Percentiles rank a stretch among this genome's conserved stretches.
Conservation (phyloP, 495 filamentous ascomycete genomes). For the Penicillium cosmopolitanum region DNA sequence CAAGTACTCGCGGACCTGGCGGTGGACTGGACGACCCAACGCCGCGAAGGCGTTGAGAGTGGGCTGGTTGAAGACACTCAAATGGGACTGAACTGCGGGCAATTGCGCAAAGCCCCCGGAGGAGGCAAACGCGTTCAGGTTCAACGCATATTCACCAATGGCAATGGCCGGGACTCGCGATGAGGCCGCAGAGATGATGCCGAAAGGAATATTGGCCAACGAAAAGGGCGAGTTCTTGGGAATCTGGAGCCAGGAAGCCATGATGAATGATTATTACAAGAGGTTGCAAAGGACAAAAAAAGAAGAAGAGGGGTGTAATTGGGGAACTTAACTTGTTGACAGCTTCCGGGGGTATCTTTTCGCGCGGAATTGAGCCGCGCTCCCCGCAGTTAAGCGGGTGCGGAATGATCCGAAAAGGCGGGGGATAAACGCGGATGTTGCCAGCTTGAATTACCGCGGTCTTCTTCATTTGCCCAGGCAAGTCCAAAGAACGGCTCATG, state of each 20-base stretch:
- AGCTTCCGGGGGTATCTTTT: conserved; percentile 4
- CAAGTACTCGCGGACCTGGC: conserved; percentile 71
- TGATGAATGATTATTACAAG: conserved; percentile 24
- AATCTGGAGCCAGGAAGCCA: conserved; percentile 70
- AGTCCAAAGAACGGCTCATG: neutral
- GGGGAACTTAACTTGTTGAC: neutral
- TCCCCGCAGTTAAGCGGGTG: conserved; percentile 32
- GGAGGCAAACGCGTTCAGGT: conserved; percentile 67
- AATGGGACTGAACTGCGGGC: conserved; percentile 58
- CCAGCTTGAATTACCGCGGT: conserved; percentile 25
- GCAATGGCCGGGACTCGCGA: conserved; percentile 72
- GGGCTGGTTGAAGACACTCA: conserved; percentile 65
- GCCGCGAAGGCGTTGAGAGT: conserved; percentile 84
- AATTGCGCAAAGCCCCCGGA: conserved; percentile 64
- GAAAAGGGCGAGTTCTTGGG: conserved; percentile 74
- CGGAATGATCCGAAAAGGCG: conserved; percentile 18
- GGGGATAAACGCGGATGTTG: conserved; percentile 1
- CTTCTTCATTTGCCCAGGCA: neutral
- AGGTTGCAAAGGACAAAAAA: conserved; percentile 8
- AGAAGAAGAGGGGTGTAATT: neutral
- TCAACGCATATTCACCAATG: conserved; percentile 77
- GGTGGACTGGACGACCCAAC: conserved; percentile 71
- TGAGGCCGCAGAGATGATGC: conserved; percentile 70
- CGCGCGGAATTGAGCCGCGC: conserved; percentile 34
- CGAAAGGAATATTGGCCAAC: conserved; percentile 89